Base-by-base conservation (phyloP, 306 rosid genomes). In the Medicago ruthenica region DNA sequence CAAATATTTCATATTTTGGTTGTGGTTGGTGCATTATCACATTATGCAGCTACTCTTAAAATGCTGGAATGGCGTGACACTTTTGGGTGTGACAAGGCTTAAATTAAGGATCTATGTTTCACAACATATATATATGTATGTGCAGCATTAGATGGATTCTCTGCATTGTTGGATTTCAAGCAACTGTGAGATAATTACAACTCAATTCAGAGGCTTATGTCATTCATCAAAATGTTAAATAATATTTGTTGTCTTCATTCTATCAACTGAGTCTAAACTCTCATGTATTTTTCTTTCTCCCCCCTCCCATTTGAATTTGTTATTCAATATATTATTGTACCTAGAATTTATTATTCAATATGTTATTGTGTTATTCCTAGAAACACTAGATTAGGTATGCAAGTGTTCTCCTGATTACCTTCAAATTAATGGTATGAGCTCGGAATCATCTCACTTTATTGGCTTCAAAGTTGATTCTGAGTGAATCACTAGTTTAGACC, bases 1-100 rank as follows among this genome's bases (percentile, higher is more conserved):
- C 97, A 95, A 62, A 85, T 95, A 42, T 95, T 95, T 79, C 99
- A 95, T 82, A 85, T 85, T 61, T 74, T 95, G 41, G 97, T 95
- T 40, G 92, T 95, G 37, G 63, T 86, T 78, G 99, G 99, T 12
- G 99, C 97, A 10, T 75, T 90, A 53, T 78, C 97, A 12, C 99
- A 92, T 87, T 95, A 95, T 69, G 97, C 82, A 21, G 97, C 97
- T 24, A 75, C 96, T 7, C 89, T 92, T 44, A 75, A 86, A 51
- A 76, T 95, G 88, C 74, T 92, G 15, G 93, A 95, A 31, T 90
- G 97, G 96, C 97, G 97, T 73, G 83, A 74, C 68, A 44, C 70
- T 42, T 63, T 74, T 55, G 96, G 90, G 12, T 95, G 99, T 78
- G 73, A 65, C 80, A 60, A 2, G 18, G 10, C 6, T 78, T 75